Base-by-base conservation (phyloP, 2,329 filamentous ascomycete genomes). In the Diaporthe humulicola region DNA sequence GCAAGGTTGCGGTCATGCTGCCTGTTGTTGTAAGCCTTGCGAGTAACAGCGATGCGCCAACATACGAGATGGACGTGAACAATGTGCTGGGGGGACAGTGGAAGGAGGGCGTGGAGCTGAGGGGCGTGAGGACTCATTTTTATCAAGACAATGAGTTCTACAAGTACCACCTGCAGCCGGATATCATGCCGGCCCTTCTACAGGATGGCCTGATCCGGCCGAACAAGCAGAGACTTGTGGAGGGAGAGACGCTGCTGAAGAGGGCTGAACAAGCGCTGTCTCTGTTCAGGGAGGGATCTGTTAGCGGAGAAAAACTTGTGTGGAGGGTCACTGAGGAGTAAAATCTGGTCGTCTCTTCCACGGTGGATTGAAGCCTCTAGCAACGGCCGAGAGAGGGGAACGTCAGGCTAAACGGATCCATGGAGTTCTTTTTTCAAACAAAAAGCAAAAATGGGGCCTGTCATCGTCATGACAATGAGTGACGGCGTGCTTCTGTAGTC, bases 1-100 rank as follows among this genome's bases (percentile, higher is more conserved):
- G 85, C 5, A 89, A 82, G 33, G 89, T 93, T 0, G 91, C 90
- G 0, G 81, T 92, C 22, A 86, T 93, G 82, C 81, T 93, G 8
- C 91, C 91, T 0, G 87, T 92, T 22, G 90, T 93, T 73, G 77
- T 91, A 58, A 85, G 82, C 57, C 88, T 91, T 75, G 86, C 90
- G 0, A 86, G 83, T 0, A 83, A 86, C 6, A 83, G 82, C 0
- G 81, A 85, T 25, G 83, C 81, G 74, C 90, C 90, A 0, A 84
- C 87, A 76, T 92, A 90, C 73, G 84, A 84, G 48, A 89, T 90
- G 88, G 88, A 90, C 67, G 86, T 86, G 1, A 60, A 77, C n/a
- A 81, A 81, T 10, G 83, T 81, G 15, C 83, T 86, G 9, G 56
- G 75, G 1, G 84, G 78, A 0, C 77, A 84, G 45, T 92, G 90